Percentiles rank a stretch among this genome's conserved stretches.
Evolutionary conservation across 1,284 basidiomycete species (phyloP).

Genomic region (Gymnopus androsaceus): DNA sequence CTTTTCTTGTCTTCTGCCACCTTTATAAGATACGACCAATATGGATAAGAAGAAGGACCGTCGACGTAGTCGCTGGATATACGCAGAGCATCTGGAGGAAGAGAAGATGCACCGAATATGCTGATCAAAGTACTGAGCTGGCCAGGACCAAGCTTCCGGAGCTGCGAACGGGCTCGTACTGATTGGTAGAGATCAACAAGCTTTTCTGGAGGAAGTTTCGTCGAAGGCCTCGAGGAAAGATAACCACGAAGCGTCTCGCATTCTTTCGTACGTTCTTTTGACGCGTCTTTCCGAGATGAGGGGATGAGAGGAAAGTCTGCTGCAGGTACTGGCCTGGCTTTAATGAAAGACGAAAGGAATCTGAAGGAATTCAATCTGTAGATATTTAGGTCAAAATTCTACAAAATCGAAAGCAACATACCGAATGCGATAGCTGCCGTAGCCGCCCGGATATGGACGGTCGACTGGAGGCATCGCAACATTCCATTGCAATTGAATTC

Average conservation of each 20-base stretch:
- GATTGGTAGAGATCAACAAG: slow-evolving; percentile 30
- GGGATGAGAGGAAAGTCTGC: too few relatives aligned
- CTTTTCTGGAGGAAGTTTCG: slow-evolving; percentile 23
- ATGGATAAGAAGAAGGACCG: slow-evolving; percentile 1
- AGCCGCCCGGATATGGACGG: slow-evolving; percentile 36
- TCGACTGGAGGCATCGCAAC: slow-evolving; percentile 47
- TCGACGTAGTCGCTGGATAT: slow-evolving; percentile 12
- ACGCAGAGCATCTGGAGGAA: slow-evolving; percentile 23
- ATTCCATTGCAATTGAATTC: slow-evolving; percentile 47
- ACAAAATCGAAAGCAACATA: neutral
- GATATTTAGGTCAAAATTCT: neutral
- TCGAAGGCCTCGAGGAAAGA: slow-evolving; percentile 15
- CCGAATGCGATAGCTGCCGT: slow-evolving; percentile 17
- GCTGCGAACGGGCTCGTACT: slow-evolving; percentile 24
- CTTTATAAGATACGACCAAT: slow-evolving; percentile 36
- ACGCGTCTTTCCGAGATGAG: neutral
- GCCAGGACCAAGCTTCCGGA: slow-evolving; percentile 25
- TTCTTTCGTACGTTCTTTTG: neutral
- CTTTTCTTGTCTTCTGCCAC: slow-evolving; percentile 32
- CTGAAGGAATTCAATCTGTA: neutral
- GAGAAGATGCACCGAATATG: slow-evolving; percentile 35
- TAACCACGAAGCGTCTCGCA: slow-evolving; percentile 23
- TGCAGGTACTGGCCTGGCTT: neutral
- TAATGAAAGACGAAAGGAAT: neutral
- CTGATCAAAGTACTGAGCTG: slow-evolving; percentile 34